phyloP scores from a whole-genome alignment of 2,329 filamentous ascomycete genomes.

The Akanthomyces dipterigenus region DNA sequence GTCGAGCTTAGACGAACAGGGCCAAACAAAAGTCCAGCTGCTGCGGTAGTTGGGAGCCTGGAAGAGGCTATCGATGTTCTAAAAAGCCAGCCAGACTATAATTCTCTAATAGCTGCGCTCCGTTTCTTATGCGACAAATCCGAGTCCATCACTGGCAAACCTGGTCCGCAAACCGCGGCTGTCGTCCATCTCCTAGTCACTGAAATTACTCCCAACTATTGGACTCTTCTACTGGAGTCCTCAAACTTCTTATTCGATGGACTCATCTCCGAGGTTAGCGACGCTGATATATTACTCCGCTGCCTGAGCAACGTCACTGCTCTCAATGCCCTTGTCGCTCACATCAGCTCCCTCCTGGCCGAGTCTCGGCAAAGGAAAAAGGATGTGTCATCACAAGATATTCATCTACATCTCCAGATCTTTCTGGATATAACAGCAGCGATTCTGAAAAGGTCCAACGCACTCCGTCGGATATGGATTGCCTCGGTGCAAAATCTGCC shows the following conservation, averaged over 20 bases:
- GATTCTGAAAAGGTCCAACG: conserved; percentile 32
- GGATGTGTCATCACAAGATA: conserved; percentile 33
- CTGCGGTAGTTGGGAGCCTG: conserved; percentile 20
- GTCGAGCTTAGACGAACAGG: not conserved
- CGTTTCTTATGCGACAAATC: conserved; percentile 38
- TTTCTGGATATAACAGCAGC: conserved; percentile 37
- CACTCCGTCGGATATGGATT: conserved; percentile 33
- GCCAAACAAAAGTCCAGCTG: conserved; percentile 5
- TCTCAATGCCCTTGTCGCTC: conserved; percentile 68
- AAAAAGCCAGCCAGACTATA: conserved; percentile 55
- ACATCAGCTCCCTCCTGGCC: conserved; percentile 56
- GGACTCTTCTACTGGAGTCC: conserved; percentile 55
- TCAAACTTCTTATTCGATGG: conserved; percentile 15
- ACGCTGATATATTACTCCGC: conserved; percentile 46
- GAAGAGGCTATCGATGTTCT: conserved; percentile 54
- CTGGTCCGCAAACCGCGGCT: conserved; percentile 63
- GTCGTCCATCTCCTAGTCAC: conserved; percentile 69
- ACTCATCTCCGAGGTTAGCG: conserved; percentile 21
- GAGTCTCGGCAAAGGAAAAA: conserved; percentile 36
- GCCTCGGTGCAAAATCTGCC: conserved; percentile 21
- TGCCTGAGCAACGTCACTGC: conserved; percentile 70
- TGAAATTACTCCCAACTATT: conserved; percentile 75
- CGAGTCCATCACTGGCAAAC: conserved; percentile 22
- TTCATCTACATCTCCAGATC: conserved; percentile 36
- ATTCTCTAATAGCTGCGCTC: conserved; percentile 46